A percentile compares a stretch with the other conserved stretches of the same genome.
These are phyloP conservation scores for Mariannaea elegans DNA, from an alignment of 2,329 filamentous ascomycete species.

Conservation along the genomic window DNA sequence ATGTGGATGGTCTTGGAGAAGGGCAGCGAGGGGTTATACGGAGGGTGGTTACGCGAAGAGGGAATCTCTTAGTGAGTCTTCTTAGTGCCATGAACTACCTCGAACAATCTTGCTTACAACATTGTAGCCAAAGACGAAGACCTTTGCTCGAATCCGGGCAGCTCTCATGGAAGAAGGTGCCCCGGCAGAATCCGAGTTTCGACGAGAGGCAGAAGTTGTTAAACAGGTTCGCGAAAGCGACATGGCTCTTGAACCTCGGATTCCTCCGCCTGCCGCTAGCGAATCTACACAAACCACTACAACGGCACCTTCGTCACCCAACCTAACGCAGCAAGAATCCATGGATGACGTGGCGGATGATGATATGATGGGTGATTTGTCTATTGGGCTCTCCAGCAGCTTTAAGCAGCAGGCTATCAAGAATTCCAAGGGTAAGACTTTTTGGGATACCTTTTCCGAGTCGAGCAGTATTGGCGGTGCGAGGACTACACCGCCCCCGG, in stretches of 20 bases:
- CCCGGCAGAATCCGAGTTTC: conserved; percentile 87
- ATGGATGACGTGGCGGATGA: conserved; percentile 78
- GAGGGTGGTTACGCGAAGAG: conserved; percentile 83
- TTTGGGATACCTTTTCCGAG: conserved; percentile 82
- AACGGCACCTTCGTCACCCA: conserved; percentile 75
- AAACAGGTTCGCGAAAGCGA: conserved; percentile 94
- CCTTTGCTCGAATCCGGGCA: conserved; percentile 91
- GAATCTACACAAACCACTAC: conserved; percentile 62
- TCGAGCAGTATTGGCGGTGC: conserved; percentile 62
- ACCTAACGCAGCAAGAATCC: conserved; percentile 68
- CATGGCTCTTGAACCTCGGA: conserved; percentile 64
- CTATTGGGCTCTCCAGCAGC: conserved; percentile 63
- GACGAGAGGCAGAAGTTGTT: conserved; percentile 93
- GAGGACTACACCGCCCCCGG: conserved; percentile 71
- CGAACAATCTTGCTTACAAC: conserved; percentile 28
- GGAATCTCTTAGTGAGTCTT: conserved; percentile 81
- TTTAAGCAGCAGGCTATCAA: conserved; percentile 80
- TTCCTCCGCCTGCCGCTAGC: conserved; percentile 47
- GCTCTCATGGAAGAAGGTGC: conserved; percentile 88
- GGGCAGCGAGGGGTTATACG: conserved; percentile 80
- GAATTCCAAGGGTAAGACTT: conserved; percentile 74
- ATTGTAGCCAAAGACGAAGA: conserved; percentile 91
- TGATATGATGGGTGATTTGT: conserved; percentile 68
- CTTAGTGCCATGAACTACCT: conserved; percentile 26
- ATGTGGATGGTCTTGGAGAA: conserved; percentile 59